Percentiles rank a stretch among this genome's conserved stretches.
These are phyloP conservation scores for Cladobotryum mycophilum DNA, from an alignment of 2,329 filamentous ascomycete species.

Conservation along the genomic window DNA sequence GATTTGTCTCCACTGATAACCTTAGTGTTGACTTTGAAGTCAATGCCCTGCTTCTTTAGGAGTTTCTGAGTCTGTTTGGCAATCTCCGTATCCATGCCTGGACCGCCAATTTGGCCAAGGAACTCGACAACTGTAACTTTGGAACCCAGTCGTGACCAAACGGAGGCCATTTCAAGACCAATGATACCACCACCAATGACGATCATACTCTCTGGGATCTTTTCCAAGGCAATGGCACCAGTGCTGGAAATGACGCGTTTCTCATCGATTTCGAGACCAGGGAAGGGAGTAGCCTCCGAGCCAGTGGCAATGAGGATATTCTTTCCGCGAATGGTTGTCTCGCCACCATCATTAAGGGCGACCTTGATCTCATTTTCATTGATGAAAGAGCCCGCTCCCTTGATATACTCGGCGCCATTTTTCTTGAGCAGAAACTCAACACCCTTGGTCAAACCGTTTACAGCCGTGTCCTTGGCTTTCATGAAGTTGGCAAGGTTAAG, in stretches of 20 bases:
- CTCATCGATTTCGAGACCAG: conserved; percentile 92
- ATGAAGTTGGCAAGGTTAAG: conserved; percentile 94
- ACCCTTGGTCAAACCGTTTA: conserved; percentile 85
- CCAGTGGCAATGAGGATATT: conserved; percentile 98
- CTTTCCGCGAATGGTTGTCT: conserved; percentile 81
- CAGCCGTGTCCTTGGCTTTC: conserved; percentile 96
- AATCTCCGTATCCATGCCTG: conserved; percentile 94
- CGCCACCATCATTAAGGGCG: conserved; percentile 82
- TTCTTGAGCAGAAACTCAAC: conserved; percentile 99
- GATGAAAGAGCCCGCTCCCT: conserved; percentile 81
- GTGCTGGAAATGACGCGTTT: conserved; percentile 96
- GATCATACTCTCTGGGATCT: conserved; percentile 93
- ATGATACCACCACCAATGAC: conserved; percentile 99
- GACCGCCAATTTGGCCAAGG: conserved; percentile 90
- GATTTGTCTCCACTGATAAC: conserved; percentile 77
- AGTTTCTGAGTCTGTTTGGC: conserved; percentile 89
- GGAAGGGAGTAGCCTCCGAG: conserved; percentile 92
- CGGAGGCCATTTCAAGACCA: conserved; percentile 95
- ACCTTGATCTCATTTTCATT: conserved; percentile 91
- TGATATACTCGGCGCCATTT: conserved; percentile 97
- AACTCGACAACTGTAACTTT: conserved; percentile 98
- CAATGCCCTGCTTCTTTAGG: conserved; percentile 91
- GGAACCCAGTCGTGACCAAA: conserved; percentile 89
- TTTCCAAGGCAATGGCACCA: conserved; percentile 78
- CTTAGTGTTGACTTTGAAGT: conserved; percentile 98